phyloP scores from a whole-genome alignment of 2,329 filamentous ascomycete genomes.

The Cladosporium velox region DNA sequence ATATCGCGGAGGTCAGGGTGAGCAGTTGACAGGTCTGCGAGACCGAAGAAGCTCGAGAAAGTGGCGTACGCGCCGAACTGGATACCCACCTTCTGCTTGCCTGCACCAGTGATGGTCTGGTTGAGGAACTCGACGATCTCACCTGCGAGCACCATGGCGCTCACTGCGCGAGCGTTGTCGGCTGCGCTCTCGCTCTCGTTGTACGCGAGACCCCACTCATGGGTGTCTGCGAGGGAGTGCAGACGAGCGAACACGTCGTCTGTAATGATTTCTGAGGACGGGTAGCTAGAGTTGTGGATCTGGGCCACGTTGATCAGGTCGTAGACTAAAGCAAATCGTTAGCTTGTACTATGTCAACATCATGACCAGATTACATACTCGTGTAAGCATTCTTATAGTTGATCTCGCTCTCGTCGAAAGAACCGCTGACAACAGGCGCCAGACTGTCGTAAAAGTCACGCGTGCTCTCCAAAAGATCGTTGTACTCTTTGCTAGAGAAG shows the following conservation, averaged over 20 bases:
- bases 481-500: constrained; percentile 56
- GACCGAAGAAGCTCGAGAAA: constrained; percentile 64
- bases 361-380: constrained; percentile 51
- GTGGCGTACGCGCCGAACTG: constrained; percentile 65
- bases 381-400: constrained; percentile 65
- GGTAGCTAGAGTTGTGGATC: constrained; percentile 66
- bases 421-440: constrained; percentile 54
- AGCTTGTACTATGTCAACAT: background rate
- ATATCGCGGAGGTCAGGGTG: constrained; percentile 70
- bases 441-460: constrained; percentile 56
- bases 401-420: constrained; percentile 52
- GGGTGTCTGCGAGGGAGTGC: constrained; percentile 71
- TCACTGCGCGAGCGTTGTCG: constrained; percentile 48
- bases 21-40: constrained; percentile 52
- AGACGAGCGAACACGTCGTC: constrained; percentile 62
- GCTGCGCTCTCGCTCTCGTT: constrained; percentile 58
- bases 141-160: constrained; percentile 51
- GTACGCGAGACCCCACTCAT: constrained; percentile 83
- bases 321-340: constrained; percentile 46
- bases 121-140: constrained; percentile 50
- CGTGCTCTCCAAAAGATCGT: constrained; percentile 50
- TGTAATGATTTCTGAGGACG: constrained; percentile 60
- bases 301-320: constrained; percentile 64
- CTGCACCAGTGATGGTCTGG: constrained; percentile 42
- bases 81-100: constrained; percentile 49